phyloP scores from a whole-genome alignment of 108 stramenopile species.

The Cyclostephanos tholiformis region DNA sequence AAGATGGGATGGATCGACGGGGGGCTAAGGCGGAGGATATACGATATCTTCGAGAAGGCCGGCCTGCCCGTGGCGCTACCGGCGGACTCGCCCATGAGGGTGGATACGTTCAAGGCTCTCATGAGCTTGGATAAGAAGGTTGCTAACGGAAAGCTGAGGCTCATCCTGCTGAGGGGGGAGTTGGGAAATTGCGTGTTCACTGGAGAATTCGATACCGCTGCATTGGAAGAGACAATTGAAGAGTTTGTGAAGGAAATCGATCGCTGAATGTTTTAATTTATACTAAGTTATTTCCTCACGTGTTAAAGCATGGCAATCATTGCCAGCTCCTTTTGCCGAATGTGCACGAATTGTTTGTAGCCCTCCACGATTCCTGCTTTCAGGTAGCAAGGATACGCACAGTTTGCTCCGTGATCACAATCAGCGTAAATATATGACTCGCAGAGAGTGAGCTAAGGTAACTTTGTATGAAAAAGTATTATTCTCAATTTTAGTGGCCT shows the following conservation, averaged over 20 bases:
- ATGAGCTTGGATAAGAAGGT: conserved; percentile 95
- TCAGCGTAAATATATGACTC: conserved; percentile 19
- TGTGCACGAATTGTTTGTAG: conserved; percentile 17
- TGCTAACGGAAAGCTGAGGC: conserved; percentile 82
- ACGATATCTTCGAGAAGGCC: conserved; percentile 66
- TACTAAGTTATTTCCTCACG: too few species aligned
- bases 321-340: conserved; percentile 26
- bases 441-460: neutral
- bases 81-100: conserved; percentile 78
- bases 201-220: conserved; percentile 82
- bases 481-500: neutral
- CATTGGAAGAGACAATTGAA: conserved; percentile 85
- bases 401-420: conserved; percentile 46
- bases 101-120: conserved; percentile 70
- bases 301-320: too few species aligned
- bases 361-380: conserved; percentile 35
- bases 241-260: conserved; percentile 81
- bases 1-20: conserved; percentile 87
- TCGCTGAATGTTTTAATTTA: too few species aligned
- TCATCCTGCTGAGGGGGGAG: conserved; percentile 80
- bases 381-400: conserved; percentile 40
- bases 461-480: too few species aligned
- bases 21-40: conserved; percentile 63
- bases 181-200: conserved; percentile 88
- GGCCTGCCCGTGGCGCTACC: conserved; percentile 79